Base-by-base conservation (phyloP, 1,284 basidiomycete species). In the Flammula alnicola region DNA sequence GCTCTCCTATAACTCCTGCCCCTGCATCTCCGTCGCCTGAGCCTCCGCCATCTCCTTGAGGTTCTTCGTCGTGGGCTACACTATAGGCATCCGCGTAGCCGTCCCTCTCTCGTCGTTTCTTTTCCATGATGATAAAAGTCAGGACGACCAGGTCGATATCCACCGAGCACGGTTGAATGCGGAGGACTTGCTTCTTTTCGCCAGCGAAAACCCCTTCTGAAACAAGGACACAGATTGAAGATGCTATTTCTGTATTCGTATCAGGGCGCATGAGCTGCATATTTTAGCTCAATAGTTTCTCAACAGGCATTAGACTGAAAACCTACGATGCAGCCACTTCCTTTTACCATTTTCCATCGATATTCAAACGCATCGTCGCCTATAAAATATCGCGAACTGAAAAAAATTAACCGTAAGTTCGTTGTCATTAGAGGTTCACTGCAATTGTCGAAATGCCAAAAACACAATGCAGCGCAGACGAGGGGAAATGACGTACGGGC, bases 71-170 rank as follows among this genome's bases (percentile, higher is more conserved):
- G 47, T 69, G 62, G 26, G 30, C 41, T 3, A 60, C 55, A 33
- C 59, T 57, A 8, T 63, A 49, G 16, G 53, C 59, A 16, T 64
- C 65, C 32, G 65, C 63, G 54, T 72, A 65, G 37, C 72, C 65
- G 10, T 63, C 59, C 51, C 62, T 60, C 31, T 77, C 75, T 25
- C 75, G 69, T 22, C 76, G 66, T 52, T 76, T 77, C 64, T 74
- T 78, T 66, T 79, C 78, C 69, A 80, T 71, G 49, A 81, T 72
- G 50, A 80, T 57, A 54, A 79, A 80, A 10, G 79, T 77, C 27
- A 80, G 62, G 20, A 81, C 64, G 39, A 81, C 62, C 47, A 81
- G 65, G 60, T 81, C 79, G 50, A 78, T 69, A 57, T 79, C 74
- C 22, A 81, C 61, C n/a, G 63, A 60, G 45, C 67, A 72, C 22